A percentile compares a stretch with the other conserved stretches of the same genome.
Evolutionary conservation across 1,284 basidiomycete genomes (phyloP).

Genomic region (Apiotrichum siamense): DNA sequence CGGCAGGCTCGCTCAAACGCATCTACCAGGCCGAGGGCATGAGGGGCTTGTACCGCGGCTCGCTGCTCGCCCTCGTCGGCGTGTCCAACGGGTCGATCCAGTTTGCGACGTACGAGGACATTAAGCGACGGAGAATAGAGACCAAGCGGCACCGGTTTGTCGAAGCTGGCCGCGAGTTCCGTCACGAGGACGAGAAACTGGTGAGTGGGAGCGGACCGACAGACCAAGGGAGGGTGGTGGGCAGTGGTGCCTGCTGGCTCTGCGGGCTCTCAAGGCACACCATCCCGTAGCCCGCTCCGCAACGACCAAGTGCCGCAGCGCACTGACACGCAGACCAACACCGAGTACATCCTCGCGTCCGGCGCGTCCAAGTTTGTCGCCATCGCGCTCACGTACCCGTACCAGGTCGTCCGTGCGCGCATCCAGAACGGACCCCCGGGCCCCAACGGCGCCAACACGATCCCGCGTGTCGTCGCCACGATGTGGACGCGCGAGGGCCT

Average conservation of each 20-base stretch:
- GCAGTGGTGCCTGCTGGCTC: too few relatives aligned
- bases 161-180: conserved; percentile 59
- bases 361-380: conserved; percentile 84
- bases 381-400: conserved; percentile 84
- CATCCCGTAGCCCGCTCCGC: too few relatives aligned
- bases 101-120: conserved; percentile 93
- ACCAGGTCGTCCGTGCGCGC: conserved; percentile 91
- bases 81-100: conserved; percentile 94
- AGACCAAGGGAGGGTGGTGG: background rate
- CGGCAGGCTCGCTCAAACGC: conserved; percentile 4
- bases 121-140: conserved; percentile 84
- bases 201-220: conserved; percentile 52
- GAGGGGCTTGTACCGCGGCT: conserved; percentile 78
- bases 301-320: too few relatives aligned
- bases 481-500: conserved; percentile 78
- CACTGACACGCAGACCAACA: conserved; percentile 65
- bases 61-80: conserved; percentile 80
- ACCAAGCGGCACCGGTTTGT: conserved; percentile 60
- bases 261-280: too few relatives aligned
- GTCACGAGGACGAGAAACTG: conserved; percentile 71
- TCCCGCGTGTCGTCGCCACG: conserved; percentile 67
- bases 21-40: conserved; percentile 71
- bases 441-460: conserved; percentile 53
- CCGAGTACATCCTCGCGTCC: conserved; percentile 86
- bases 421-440: conserved; percentile 68